phyloP scores from a whole-genome alignment of 163 green algal species.

The Trebouxiophyceae sp. region DNA sequence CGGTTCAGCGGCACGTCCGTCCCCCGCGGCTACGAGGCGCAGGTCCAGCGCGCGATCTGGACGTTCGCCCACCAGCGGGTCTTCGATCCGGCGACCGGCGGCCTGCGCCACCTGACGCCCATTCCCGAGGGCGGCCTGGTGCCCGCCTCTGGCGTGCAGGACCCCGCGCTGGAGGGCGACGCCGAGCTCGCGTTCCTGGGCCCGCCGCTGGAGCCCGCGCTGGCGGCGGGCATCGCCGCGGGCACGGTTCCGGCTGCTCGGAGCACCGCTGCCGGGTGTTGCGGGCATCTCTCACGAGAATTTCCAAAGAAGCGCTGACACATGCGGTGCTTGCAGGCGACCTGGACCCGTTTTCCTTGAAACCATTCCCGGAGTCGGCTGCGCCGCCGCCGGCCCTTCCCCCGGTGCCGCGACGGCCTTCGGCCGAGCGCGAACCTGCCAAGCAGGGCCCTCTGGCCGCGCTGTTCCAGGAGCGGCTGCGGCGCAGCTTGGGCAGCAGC shows the following conservation, averaged over 20 bases:
- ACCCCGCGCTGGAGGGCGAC: not conserved
- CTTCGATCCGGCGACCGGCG: conserved; percentile 47
- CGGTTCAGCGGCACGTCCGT: conserved; percentile 69
- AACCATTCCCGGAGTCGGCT: too few species aligned
- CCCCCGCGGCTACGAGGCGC: conserved; percentile 72
- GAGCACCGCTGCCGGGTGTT: too few species aligned
- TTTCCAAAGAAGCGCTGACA: too few species aligned
- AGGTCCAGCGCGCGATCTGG: conserved; percentile 84
- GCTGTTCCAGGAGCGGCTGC: conserved; percentile 8
- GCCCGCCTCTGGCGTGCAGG: not conserved
- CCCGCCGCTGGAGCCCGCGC: conserved; percentile 26
- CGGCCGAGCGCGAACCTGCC: too few species aligned
- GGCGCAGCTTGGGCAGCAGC: not conserved
- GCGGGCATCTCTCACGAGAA: too few species aligned
- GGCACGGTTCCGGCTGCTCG: too few species aligned
- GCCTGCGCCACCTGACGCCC: conserved; percentile 50
- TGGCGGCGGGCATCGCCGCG: conserved; percentile 48
- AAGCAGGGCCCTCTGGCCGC: too few species aligned
- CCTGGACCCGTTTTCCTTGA: too few species aligned
- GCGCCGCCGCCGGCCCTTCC: too few species aligned
- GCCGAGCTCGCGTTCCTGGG: conserved; percentile 56
- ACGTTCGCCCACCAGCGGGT: conserved; percentile 91
- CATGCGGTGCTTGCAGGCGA: too few species aligned
- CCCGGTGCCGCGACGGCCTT: too few species aligned
- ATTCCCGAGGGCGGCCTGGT: conserved; percentile 51